Conservation (phyloP, 495 filamentous ascomycete species). For the Hypoxylon crocopeplum region DNA sequence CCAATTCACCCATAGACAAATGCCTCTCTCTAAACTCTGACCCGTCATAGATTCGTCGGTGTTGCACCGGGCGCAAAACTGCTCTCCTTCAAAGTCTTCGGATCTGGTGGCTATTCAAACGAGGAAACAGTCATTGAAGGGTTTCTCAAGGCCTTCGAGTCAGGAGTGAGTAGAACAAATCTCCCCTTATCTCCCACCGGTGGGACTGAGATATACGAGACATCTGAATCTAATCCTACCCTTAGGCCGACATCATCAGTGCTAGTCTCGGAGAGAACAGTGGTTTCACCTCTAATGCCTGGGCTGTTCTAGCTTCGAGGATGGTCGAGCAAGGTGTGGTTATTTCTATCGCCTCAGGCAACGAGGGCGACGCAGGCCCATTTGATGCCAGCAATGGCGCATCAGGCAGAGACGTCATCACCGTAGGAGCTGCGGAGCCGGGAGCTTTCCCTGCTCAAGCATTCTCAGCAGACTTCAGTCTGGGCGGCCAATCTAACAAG, state of each 20-base stretch:
- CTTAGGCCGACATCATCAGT: constrained; percentile 44
- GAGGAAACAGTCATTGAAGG: constrained; percentile 42
- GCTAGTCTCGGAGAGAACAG: constrained; percentile 41
- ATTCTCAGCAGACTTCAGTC: constrained; percentile 40
- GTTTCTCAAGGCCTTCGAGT: constrained; percentile 41
- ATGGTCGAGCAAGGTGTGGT: constrained; percentile 44
- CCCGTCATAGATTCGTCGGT: constrained; percentile 46
- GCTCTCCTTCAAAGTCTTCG: constrained; percentile 56
- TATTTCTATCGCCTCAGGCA: constrained; percentile 44
- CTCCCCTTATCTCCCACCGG: background rate
- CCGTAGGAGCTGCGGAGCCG: constrained; percentile 39
- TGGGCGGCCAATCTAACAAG: constrained; percentile 33
- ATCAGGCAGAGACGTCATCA: constrained; percentile 39
- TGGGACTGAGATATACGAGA: background rate
- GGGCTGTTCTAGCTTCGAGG: constrained; percentile 41
- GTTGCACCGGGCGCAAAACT: constrained; percentile 59
- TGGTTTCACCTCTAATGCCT: constrained; percentile 43
- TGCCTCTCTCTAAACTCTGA: background rate
- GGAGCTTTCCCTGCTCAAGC: constrained; percentile 34
- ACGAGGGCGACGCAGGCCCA: constrained; percentile 42
- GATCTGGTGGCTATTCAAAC: constrained; percentile 32
- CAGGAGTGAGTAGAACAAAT: constrained; percentile 29
- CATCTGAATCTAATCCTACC: background rate
- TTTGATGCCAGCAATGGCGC: constrained; percentile 42
- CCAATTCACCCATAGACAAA: background rate